Percentiles rank a stretch among this genome's conserved stretches.
Evolutionary conservation across 2,329 filamentous ascomycete genomes (phyloP).

Genomic region (Paecilomyces formosus): DNA sequence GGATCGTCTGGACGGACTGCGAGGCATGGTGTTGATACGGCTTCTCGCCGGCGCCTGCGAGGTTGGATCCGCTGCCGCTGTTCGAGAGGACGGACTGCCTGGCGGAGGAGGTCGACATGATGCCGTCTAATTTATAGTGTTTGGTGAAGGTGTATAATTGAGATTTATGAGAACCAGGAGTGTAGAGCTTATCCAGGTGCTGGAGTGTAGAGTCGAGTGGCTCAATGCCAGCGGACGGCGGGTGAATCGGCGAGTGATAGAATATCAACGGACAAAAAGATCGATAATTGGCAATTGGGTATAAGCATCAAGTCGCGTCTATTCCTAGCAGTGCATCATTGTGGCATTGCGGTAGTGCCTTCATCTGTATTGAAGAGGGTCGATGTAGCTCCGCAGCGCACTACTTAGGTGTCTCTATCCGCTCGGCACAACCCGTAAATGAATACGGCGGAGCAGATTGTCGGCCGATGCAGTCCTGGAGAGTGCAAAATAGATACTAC

Average conservation of each 20-base stretch:
- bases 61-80: conserved; percentile 18
- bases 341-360: neutral
- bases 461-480: conserved; percentile 4
- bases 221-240: neutral
- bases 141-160: neutral
- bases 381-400: neutral
- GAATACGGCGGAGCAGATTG: conserved; percentile 7
- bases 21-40: conserved; percentile 13
- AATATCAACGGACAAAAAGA: neutral
- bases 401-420: neutral
- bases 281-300: neutral
- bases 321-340: neutral
- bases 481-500: neutral
- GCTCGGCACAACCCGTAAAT: neutral
- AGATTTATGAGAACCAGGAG: neutral
- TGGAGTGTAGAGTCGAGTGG: neutral
- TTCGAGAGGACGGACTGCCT: conserved; percentile 24
- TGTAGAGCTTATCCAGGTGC: neutral
- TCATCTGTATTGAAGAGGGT: neutral
- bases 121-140: conserved; percentile 1
- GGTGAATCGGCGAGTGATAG: neutral
- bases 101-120: conserved; percentile 21
- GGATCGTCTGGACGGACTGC: conserved; percentile 42
- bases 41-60: conserved; percentile 13
- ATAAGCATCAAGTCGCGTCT: neutral